phyloP scores from a whole-genome alignment of 768 basidiomycete genomes.

The Lentinula boryana region DNA sequence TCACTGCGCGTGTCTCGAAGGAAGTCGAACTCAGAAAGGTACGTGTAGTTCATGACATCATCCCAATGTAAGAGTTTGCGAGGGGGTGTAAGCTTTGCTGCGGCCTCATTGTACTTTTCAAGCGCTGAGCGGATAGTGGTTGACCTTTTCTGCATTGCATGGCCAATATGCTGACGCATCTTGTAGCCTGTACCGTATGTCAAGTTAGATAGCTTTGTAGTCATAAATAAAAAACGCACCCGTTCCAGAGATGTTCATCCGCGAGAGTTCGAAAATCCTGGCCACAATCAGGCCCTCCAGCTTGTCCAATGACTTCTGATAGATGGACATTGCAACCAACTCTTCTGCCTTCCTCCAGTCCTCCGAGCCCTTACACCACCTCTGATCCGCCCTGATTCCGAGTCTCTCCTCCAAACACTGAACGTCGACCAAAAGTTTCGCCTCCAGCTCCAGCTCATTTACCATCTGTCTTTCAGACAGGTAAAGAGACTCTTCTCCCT shows the following conservation, averaged over 20 bases:
- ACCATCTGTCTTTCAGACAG: neutral
- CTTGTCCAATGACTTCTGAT: constrained; percentile 9
- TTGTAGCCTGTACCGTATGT: constrained; percentile 18
- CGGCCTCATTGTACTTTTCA: neutral
- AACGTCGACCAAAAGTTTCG: neutral
- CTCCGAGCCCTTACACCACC: constrained; percentile 3
- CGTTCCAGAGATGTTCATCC: constrained; percentile 12
- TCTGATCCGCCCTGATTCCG: neutral
- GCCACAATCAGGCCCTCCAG: constrained; percentile 14
- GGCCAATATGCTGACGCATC: constrained; percentile 19
- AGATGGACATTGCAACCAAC: neutral
- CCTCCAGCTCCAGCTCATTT: neutral
- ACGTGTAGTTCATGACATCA: neutral
- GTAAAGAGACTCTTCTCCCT: neutral
- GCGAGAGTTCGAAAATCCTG: constrained; percentile 15
- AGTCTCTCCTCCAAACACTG: neutral
- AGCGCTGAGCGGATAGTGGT: neutral
- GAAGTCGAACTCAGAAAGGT: constrained; percentile 2
- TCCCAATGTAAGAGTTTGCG: neutral
- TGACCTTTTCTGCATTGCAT: constrained; percentile 10
- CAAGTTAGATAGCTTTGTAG: neutral
- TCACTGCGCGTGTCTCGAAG: neutral
- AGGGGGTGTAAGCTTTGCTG: neutral
- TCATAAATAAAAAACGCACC: constrained; percentile 15
- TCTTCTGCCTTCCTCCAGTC: constrained; percentile 1